Base-by-base conservation (phyloP, 495 filamentous ascomycete genomes). In the Friedmanniomyces simplex region DNA sequence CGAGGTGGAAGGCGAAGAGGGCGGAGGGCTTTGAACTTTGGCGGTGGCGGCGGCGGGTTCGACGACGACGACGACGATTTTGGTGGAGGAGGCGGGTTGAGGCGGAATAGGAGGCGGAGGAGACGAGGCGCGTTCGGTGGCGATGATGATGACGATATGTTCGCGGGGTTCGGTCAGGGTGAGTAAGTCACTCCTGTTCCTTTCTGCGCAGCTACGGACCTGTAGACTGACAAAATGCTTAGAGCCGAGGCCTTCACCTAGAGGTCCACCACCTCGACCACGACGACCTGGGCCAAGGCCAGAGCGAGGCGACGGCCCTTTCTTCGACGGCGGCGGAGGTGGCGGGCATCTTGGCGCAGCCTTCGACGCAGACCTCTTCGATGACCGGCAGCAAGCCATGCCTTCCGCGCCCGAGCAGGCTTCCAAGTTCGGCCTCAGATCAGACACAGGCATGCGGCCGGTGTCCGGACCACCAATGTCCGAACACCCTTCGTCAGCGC, bases 81-180 rank as follows among this genome's bases (percentile, higher is more conserved):
- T 14, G 41, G 41, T 13, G 41, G 41, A 2, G 41, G 41, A 4
- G 46, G 46, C 13, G 46, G 46, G 46, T 26, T 24, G 46, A 16
- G 46, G 6, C 2, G 46, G 46, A 28, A 16, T 16, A 49, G 46
- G 25, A 28, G 46, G 16, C 18, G 46, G 20, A 49, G 46, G 24
- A 49, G 46, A 25, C 25, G 53, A 41, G 37, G 51, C 51, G 21
- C 32, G 20, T 25, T 41, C 24, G 51, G n/a, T n/a, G n/a, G 25
- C 25, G 46, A 49, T 28, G 46, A 54, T 18, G 32, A 41, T 39
- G 51, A 30, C n/a, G 36, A 54, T 22, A 42, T 54, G 25, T 36
- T 51, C 24, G 49, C n/a, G n/a, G n/a, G 49, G 24, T 54, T 54
- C 22, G 51, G 51, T 30, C 16, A 54, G 16, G 51, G 53, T 55